Base-by-base conservation (phyloP, 306 rosid species). In the Cotoneaster glaucophyllus region DNA sequence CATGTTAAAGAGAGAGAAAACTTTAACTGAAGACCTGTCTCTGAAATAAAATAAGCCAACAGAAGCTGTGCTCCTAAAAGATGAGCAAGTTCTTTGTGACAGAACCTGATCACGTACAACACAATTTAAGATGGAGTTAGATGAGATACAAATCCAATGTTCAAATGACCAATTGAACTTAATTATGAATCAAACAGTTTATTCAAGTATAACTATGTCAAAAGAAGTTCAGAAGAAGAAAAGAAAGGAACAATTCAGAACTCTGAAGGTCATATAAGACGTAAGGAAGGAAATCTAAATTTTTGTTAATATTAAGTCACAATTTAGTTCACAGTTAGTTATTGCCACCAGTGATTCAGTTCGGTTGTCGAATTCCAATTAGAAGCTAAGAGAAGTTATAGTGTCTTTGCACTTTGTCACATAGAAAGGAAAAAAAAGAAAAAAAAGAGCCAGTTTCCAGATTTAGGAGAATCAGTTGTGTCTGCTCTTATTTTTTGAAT, bases 1-100 rank as follows among this genome's bases (percentile, higher is more conserved):
- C 8, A 82, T 56, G 61, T 80, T 83, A 68, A 89, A 75, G 75
- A 85, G 69, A 28, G 80, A 64, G 48, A 76, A 76, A 18, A 78
- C 89, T 82, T 81, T 91, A 31, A 73, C 76, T 39, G 90, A 85
- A 53, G 92, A 84, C 77, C 80, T 85, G 64, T 87, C 83, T 26
- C 85, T 73, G 72, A 84, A 78, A 83, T 74, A 37, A 75, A 84
- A 84, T 53, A 87, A 78, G 84, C 84, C 74, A 68, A 48, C 10
- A 74, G 88, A 88, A 84, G 72, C 64, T 39, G 85, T 67, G 84
- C 70, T 85, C 88, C 88, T 75, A 73, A 87, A 81, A 50, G 86
- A 77, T 24, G 87, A 83, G 75, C 69, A 87, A 61, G 88, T 81
- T 74, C 89, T 83, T 76, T 81, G 89, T 1, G 84, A 85, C 26